Evolutionary conservation across 139 green algal species (phyloP).

Genomic region (Pleodorina starrii): DNA sequence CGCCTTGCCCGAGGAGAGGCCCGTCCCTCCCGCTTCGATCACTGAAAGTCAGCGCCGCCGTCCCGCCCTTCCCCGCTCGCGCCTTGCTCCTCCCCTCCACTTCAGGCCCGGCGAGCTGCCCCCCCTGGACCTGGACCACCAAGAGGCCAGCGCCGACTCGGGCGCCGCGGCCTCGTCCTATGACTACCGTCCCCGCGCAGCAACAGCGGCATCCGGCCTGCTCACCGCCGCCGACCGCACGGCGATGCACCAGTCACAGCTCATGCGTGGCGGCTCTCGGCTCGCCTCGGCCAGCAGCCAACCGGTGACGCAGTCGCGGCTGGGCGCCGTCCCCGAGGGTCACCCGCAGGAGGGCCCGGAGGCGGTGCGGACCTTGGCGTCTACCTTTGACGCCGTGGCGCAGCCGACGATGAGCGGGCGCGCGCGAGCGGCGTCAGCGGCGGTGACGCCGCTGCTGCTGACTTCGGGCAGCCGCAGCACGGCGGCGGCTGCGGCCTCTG

Average conservation of each 20-base stretch:
- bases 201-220: neutral
- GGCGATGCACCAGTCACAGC: neutral
- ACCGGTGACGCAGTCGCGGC: neutral
- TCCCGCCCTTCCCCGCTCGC: too few relatives aligned
- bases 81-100: too few relatives aligned
- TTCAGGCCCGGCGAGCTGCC: too few relatives aligned
- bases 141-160: too few relatives aligned
- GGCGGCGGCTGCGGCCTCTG: neutral
- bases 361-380: neutral
- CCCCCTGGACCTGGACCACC: too few relatives aligned
- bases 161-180: too few relatives aligned
- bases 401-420: neutral
- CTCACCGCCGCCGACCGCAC: neutral
- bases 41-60: too few relatives aligned
- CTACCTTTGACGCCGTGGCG: conserved; percentile 7
- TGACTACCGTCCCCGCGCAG: too few relatives aligned
- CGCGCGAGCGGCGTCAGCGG: neutral
- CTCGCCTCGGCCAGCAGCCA: neutral
- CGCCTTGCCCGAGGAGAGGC: too few relatives aligned
- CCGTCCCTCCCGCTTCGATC: too few relatives aligned
- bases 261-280: neutral
- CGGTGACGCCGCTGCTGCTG: neutral
- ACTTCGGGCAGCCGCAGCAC: neutral
- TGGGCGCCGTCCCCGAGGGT: neutral
- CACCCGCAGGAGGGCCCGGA: neutral